Conservation (phyloP, 768 basidiomycete genomes). For the Leccinum ochraceum region DNA sequence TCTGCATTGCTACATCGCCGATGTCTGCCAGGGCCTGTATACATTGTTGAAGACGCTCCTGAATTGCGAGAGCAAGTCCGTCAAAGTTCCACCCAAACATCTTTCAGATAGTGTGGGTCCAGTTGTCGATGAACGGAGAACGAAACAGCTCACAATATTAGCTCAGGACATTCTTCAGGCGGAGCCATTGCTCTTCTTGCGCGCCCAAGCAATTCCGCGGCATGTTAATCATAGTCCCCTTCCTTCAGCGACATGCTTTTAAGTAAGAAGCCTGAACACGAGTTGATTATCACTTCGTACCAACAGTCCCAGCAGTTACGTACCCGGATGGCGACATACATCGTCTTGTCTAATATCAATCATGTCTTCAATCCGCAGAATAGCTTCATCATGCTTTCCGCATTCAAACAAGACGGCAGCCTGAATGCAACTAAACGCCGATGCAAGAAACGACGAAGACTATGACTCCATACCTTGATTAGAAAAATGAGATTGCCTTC, state of each 20-base stretch:
- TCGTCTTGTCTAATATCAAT: neutral
- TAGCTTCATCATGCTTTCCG: constrained; percentile 6
- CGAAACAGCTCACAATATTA: constrained; percentile 6
- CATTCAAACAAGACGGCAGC: constrained; percentile 11
- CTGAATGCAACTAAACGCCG: neutral
- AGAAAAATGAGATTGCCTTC: constrained; percentile 14
- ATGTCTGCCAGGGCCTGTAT: neutral
- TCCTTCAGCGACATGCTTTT: neutral
- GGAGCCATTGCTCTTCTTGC: neutral
- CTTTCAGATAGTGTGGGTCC: neutral
- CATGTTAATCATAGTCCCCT: neutral
- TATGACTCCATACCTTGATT: constrained; percentile 6
- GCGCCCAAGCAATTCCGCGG: neutral
- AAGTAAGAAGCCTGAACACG: constrained; percentile 6
- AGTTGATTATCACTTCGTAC: neutral
- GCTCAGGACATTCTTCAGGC: neutral
- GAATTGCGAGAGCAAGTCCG: neutral
- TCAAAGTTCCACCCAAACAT: constrained; percentile 20
- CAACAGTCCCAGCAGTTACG: neutral
- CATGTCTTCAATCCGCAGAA: constrained; percentile 9
- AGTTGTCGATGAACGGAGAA: neutral
- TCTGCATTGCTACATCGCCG: constrained; percentile 3
- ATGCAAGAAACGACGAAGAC: neutral
- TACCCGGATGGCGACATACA: constrained; percentile 8
- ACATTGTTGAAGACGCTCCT: neutral